Evolutionary conservation across 805 yeast genomes (phyloP).

Genomic region (Ogataea glucozyma): DNA sequence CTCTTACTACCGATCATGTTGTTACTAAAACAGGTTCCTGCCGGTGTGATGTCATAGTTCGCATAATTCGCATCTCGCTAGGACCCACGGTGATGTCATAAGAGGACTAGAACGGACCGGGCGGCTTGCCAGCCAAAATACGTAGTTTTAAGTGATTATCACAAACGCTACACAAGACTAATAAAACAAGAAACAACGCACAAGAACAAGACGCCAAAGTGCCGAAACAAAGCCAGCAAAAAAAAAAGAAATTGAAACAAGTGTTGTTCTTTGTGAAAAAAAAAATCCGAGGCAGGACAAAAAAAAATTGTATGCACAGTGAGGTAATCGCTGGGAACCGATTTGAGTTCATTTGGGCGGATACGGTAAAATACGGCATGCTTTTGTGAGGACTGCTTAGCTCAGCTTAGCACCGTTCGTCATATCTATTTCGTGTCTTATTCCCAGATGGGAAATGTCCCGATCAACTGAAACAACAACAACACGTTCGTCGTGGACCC

Average conservation of each 20-base stretch:
- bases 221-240: not conserved
- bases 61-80: not conserved
- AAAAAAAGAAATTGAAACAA: not conserved
- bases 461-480: not conserved
- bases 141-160: slow-evolving; percentile 1
- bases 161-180: not conserved
- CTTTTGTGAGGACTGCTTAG: no score
- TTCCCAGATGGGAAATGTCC: no score
- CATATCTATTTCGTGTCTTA: no score
- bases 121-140: slow-evolving; percentile 1
- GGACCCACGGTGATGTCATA: slow-evolving; percentile 8
- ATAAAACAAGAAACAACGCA: slow-evolving; percentile 1
- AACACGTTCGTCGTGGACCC: not conserved
- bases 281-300: slow-evolving; percentile 2
- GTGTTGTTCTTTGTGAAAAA: not conserved
- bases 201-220: not conserved
- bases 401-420: no score
- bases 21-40: not conserved
- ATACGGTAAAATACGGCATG: not conserved
- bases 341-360: not conserved
- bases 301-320: slow-evolving; percentile 2
- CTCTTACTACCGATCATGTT: not conserved
- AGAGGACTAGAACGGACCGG: slow-evolving; percentile 6
- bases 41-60: slow-evolving; percentile 5
- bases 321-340: slow-evolving; percentile 6